Evolutionary conservation across 129 eudicot species (phyloP).

Genomic region (Heracleum sosnowskyi): DNA sequence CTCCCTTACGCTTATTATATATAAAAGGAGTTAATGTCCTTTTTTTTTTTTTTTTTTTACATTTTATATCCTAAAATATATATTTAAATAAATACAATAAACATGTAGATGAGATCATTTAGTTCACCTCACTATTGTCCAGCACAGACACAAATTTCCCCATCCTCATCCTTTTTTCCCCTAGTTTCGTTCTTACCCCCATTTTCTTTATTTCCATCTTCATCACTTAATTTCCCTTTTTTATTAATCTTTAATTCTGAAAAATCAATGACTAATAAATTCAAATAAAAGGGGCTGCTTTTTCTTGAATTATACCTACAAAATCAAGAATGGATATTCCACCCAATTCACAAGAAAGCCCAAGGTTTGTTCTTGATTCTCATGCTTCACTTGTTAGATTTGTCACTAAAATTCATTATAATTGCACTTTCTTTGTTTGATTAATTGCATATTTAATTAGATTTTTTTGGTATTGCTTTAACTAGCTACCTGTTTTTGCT

Average conservation of each 20-base stretch:
- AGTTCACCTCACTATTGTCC: neutral
- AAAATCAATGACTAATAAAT: neutral
- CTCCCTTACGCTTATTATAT: no score
- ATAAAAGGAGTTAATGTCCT: no score
- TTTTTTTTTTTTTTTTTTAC: no score
- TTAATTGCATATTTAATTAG: neutral
- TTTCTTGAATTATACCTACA: neutral
- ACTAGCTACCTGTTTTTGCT: neutral
- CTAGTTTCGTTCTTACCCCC: neutral
- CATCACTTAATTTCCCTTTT: neutral
- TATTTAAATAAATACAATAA: no score
- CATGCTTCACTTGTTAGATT: neutral
- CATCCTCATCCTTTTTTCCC: neutral
- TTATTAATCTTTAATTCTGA: neutral
- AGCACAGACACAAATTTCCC: neutral
- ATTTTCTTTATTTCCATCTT: neutral
- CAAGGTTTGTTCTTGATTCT: constrained; percentile 5
- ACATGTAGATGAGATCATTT: neutral
- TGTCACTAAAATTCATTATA: neutral
- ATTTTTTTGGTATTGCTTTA: neutral
- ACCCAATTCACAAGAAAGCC: neutral
- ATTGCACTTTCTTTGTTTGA: neutral
- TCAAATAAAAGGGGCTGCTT: neutral
- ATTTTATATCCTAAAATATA: no score
- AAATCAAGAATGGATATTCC: neutral